Evolutionary conservation across 2,329 filamentous ascomycete genomes (phyloP), one percentile per base, ranked within the genome.

Genomic region (Hypoxylon sp.): DNA sequence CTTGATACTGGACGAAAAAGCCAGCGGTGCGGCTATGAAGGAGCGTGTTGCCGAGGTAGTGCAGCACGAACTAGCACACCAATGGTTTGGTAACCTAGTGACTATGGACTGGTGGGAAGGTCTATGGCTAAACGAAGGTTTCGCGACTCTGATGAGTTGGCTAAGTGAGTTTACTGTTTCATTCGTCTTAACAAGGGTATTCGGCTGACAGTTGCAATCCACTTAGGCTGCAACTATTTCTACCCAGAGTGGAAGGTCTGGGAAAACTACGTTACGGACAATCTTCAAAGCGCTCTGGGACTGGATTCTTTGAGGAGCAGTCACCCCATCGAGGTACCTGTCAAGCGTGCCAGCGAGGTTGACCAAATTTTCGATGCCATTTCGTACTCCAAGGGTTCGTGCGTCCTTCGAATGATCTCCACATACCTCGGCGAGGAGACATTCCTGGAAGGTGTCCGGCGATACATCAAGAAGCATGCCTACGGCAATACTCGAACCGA

Each of bases 41-140:
- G 89, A 97, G 76, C 87, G 92, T 27, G 90, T 97, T 45, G 93
- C 93, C 42, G 93, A 97, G 72, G 91, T 94, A 29, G 93, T 97
- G 19, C 92, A 97, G 78, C 93, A 97, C 75, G 93, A 97, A 72
- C 79, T 97, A 68, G 93, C 93, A 29, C 93, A 97, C 74, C 93
- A 97, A 73, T 97, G 93, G 93, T 97, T 97, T 67, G 93, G 93
- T 57, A 97, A 97, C 75, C 77, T 97, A 43, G 93, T 97, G 19
- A 97, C 93, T 43, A 97, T 97, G 91, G 91, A 96, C 71, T 97
- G 95, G 80, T 97, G 93, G 93, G 91, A 97, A 72, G 93, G 92
- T 45, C 77, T 97, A 5, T 97, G 93, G 93, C 82, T 97, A 44
- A 97, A 97, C 71, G 90, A 95, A 71, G 90, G 90, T 25, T 95